Conservation (phyloP, 2,329 filamentous ascomycete genomes). For the Aspergillus proliferans region DNA sequence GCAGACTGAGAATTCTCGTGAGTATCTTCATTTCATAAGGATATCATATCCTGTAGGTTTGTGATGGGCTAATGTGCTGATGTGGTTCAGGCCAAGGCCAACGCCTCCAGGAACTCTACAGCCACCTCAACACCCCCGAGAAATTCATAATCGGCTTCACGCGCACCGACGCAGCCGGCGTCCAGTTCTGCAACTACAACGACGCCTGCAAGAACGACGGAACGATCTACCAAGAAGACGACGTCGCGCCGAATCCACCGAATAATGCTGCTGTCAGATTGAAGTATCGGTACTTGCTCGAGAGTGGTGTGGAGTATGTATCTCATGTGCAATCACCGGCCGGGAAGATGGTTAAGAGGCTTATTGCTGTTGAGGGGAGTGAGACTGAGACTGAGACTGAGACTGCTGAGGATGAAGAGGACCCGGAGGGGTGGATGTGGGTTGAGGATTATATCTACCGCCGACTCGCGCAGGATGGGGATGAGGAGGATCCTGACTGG, state of each 20-base stretch:
- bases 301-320: not conserved
- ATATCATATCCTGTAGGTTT: not conserved
- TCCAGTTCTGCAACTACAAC: not conserved
- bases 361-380: too few relatives aligned
- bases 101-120: not conserved
- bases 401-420: too few relatives aligned
- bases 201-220: not conserved
- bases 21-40: not conserved
- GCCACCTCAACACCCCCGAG: not conserved
- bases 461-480: too few relatives aligned
- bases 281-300: slow-evolving; percentile 6
- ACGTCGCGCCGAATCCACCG: not conserved
- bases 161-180: not conserved
- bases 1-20: not conserved
- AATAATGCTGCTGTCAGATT: slow-evolving; percentile 14
- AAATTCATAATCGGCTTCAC: not conserved
- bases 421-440: too few relatives aligned
- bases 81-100: not conserved
- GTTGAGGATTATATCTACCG: too few relatives aligned
- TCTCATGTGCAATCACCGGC: not conserved
- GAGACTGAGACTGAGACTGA: too few relatives aligned
- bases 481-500: too few relatives aligned
- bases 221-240: not conserved
- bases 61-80: not conserved
- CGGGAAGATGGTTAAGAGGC: not conserved